Evolutionary conservation across 1,284 basidiomycete species (phyloP).

Genomic region (Cryptococcus amylolentus): DNA sequence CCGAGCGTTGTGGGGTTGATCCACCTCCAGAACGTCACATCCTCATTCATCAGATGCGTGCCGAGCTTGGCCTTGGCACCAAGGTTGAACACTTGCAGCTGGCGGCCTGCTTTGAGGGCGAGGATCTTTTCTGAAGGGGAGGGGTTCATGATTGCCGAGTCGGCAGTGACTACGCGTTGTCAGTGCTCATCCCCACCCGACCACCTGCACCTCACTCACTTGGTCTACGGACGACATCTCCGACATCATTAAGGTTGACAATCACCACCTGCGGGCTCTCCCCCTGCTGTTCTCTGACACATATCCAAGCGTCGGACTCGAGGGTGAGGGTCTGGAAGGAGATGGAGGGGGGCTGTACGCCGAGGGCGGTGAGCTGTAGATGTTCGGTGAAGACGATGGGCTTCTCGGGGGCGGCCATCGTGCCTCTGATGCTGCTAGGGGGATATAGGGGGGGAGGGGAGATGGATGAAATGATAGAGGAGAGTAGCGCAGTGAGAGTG

Average conservation of each 20-base stretch:
- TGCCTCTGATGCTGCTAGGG: conserved; percentile 1
- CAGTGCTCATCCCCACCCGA: neutral
- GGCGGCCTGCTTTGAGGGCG: conserved; percentile 89
- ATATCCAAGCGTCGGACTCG: conserved; percentile 97
- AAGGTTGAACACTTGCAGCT: conserved; percentile 98
- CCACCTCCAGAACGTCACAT: conserved; percentile 99
- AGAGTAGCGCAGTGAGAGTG: neutral
- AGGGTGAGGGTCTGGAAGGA: conserved; percentile 95
- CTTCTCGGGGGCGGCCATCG: conserved; percentile 21
- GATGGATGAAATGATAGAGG: neutral
- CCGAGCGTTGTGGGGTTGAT: conserved; percentile 85
- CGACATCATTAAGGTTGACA: conserved; percentile 90
- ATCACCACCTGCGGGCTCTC: conserved; percentile 96
- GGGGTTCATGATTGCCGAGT: conserved; percentile 99
- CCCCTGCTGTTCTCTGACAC: conserved; percentile 51
- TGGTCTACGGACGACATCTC: conserved; percentile 92
- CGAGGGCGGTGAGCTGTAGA: conserved; percentile 79
- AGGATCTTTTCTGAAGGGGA: conserved; percentile 80
- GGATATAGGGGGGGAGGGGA: neutral
- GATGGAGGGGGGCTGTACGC: conserved; percentile 93
- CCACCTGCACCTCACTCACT: conserved; percentile 48
- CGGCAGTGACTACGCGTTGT: conserved; percentile 68
- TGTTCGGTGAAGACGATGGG: conserved; percentile 51
- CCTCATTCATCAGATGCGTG: conserved; percentile 89
- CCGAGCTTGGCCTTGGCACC: conserved; percentile 97